Evolutionary conservation across 345 rosid genomes (phyloP), one percentile per base, ranked within the genome.

Genomic region (Syzygium aqueum): DNA sequence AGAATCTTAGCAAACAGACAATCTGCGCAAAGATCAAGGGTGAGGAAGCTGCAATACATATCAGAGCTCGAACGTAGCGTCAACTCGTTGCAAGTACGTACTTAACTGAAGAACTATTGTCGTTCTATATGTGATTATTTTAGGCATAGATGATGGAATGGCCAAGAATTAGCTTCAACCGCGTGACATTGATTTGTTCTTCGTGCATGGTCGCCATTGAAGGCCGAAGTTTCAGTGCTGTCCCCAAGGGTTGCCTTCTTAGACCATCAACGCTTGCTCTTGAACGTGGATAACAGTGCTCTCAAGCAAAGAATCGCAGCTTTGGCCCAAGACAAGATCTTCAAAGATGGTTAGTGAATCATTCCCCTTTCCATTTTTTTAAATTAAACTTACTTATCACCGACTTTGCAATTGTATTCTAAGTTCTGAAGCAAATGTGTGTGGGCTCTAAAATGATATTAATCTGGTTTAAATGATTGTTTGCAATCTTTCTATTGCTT

Each of bases 221-320:
- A 96, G 99, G 91, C 98, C 33, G 96, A 96, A 91, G 99, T 96
- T 13, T 96, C 99, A 33, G 95, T 94, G 84, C 89, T 96, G 89
- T 95, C 99, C 28, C 98, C 98, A 10, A 93, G 95, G 57, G 98
- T 96, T 21, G 95, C 99, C 84, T 95, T 93, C 77, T 87, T 96
- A 88, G 99, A 96, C 89, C 99, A 96, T 52, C 99, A 96, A 59
- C 93, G 99, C 73, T 89, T 96, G 95, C 94, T 95, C 89, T 94
- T 96, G 13, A 96, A 93, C 84, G 96, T 95, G 19, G 97, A 96
- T 88, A 96, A 96, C 84, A 93, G 95, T 82, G 94, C 98, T 91
- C 92, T 96, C 53, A 96, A 96, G 94, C 99, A 96, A 94, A 90
- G 99, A 87, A 95, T 96, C 90, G 99, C 99, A 77, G 99, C 99